Base-by-base conservation (phyloP, 169 alveolate genomes). In the Eimeria nieschulzi region DNA sequence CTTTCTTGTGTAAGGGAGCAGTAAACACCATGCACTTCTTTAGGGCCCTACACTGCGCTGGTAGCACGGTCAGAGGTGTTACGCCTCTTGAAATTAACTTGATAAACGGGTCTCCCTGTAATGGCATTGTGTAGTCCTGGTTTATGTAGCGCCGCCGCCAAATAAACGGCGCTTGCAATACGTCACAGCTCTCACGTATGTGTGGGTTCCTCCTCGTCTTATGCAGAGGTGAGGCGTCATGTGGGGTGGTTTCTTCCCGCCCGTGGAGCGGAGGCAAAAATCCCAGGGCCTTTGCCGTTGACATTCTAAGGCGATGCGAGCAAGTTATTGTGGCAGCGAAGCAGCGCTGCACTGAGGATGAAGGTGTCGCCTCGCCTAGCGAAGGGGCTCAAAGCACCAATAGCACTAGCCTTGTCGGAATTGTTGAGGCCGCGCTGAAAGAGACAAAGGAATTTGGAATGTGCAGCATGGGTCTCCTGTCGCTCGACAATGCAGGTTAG, bases 401-500 rank as follows among this genome's bases (percentile, higher is more conserved):
- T 15, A 5, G 23, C 15, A 59, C 23, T 19, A 59, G 68, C 68
- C 23, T 76, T 53, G 15, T 68, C 7, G 53, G 2, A 0, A 53
- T 76, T 21, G 70, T 76, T 54, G 86, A 76, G 70, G 21, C 46
- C 6, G 86, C 86, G 9, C 70, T 76, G 25, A 17, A 9, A 0
- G 10, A 55, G 21, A 76, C 86, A 3, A 8, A 25, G 55, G 86
- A 76, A 76, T 8, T n/a, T 7, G 86, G 86, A 19, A n/a, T 51
- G 64, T 76, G 86, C 86, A 76, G 86, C 53, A 55, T 76, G 39
- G 86, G 86, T 12, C 21, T 76, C 15, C 86, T 76, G 13, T 51
- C 70, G 19, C 61, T 76, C 51, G 86, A 76, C 86, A 51, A 51
- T 51, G 25, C 86, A 76, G 86, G 86, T 76, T 54, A 25, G 86